Evolutionary conservation across 2,329 filamentous ascomycete genomes (phyloP), one percentile per base, ranked within the genome.

Genomic region (Fusarium armeniacum): DNA sequence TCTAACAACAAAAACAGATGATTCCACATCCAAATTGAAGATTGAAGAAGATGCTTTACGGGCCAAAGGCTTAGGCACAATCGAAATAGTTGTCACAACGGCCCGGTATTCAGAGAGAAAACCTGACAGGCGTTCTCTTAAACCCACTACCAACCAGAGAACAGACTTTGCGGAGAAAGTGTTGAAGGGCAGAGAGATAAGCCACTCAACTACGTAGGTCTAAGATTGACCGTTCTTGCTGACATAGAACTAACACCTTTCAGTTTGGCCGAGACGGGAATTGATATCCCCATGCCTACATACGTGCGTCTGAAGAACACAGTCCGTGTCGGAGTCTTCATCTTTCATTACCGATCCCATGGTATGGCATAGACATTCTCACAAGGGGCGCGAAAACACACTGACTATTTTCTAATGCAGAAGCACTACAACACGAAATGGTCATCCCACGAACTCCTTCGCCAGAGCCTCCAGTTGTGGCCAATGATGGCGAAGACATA

Each of bases 111-210:
- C 18, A 13, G 9, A 16, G 8, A 3, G 0, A 9, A 15, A 28
- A 33, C 15, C 22, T n/a, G 5, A 7, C 11, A 9, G 6, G 24
- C 6, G 5, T 26, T 26, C 24, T 26, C 24, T 26, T 26, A 26
- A 26, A 26, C 26, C 26, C 26, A 7, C 11, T 11, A 16, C 15
- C 18, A 28, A 2, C 2, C 53, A 12, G 54, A 6, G 41, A 1
- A 7, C 62, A 0, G 5, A 54, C 2, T 3, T 73, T 4, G 47
- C 66, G 4, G 76, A 77, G 18, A 76, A 77, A 26, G 53, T 67
- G 3, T 33, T 76, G 64, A 77, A 77, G 49, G 75, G 76, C 5
- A 75, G 32, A 26, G 71, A 62, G n/a, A 36, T 76, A 13, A 70
- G 69, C 13, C 76, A 77, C 56, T 67, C 57, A 12, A 70, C 66